Conservation (phyloP, 441 rosid genomes). For the Croton laevigatus region DNA sequence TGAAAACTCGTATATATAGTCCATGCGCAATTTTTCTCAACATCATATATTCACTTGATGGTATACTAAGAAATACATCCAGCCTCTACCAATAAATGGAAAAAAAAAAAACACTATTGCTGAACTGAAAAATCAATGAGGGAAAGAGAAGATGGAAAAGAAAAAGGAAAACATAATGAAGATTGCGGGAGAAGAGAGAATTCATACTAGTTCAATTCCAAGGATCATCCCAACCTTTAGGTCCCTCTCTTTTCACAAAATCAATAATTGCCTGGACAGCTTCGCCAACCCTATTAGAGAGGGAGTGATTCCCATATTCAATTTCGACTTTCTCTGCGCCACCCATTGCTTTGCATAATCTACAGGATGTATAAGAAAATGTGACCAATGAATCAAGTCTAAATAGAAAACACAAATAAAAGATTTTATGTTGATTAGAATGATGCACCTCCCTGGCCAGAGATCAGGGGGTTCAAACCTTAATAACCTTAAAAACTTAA, state of each 20-base stretch:
- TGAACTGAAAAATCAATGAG: background rate
- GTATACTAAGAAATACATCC: background rate
- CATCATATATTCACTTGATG: background rate
- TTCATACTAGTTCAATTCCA: conserved; percentile 48
- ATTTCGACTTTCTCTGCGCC: conserved; percentile 91
- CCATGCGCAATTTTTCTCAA: conserved; percentile 2
- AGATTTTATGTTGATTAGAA: background rate
- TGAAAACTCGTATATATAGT: background rate
- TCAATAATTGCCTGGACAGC: conserved; percentile 69
- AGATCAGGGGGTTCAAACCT: too few species aligned
- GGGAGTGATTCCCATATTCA: conserved; percentile 89
- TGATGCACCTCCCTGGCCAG: too few species aligned
- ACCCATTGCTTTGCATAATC: conserved; percentile 88
- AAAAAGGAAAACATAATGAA: background rate
- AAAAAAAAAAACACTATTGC: too few species aligned
- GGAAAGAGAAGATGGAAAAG: background rate
- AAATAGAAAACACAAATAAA: background rate
- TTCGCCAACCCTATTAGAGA: conserved; percentile 80
- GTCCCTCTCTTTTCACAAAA: conserved; percentile 83
- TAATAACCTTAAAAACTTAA: too few species aligned
- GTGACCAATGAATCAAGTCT: conserved; percentile 2
- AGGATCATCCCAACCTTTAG: conserved; percentile 97
- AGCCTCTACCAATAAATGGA: background rate
- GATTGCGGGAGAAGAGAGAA: too few species aligned
- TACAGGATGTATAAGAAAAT: conserved; percentile 25